Base-by-base conservation (phyloP, 1,139 yeast species). In the Lodderomyces jiufengensis region DNA sequence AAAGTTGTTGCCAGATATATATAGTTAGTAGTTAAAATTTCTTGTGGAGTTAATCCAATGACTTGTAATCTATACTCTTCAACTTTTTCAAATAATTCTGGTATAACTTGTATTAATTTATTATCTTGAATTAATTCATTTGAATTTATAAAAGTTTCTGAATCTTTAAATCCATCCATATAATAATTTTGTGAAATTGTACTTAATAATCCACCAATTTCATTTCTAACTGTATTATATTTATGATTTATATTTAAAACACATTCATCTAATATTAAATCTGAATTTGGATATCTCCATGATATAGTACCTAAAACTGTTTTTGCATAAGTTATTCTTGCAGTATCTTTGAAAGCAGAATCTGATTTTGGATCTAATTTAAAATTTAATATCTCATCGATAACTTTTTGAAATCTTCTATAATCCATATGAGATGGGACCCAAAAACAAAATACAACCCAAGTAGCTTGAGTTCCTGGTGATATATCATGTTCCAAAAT, bases 381-480 rank as follows among this genome's bases (percentile, higher is more conserved):
- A 41, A 73, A 70, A 12, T 69, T 62, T 11, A 75, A 57, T 10
- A 86, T 59, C 21, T 67, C 62, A 16, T 62, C 54, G 12, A 72
- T 61, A 5, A 87, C 55, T 7, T 70, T 65, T 10, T 82, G 78
- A 43, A 79, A 73, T 43, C 96, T 70, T 51, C 95, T 72, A 35
- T 73, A 52, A 56, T 86, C 95, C 23, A 74, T 63, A 47, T 77
- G 77, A 3, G 79, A 57, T 0, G 90, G 84, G 1, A 80, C 52
- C 84, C 88, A 80, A 81, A 88, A 80, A 3, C 84, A 66, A 41
- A 86, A 77, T 0, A 87, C 74, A 33, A 70, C 70, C 97, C 98
- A 92, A 34, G 85, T 79, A 13, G 74, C 76, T 32, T 75, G 61
- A 6, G 83, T 84, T 30, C 90, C 95, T 3, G 90, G 95, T 1